A percentile compares a stretch with the other conserved stretches of the same genome.
Conservation (phyloP, 805 yeast genomes). For the Tetrapisispora arboricola region DNA sequence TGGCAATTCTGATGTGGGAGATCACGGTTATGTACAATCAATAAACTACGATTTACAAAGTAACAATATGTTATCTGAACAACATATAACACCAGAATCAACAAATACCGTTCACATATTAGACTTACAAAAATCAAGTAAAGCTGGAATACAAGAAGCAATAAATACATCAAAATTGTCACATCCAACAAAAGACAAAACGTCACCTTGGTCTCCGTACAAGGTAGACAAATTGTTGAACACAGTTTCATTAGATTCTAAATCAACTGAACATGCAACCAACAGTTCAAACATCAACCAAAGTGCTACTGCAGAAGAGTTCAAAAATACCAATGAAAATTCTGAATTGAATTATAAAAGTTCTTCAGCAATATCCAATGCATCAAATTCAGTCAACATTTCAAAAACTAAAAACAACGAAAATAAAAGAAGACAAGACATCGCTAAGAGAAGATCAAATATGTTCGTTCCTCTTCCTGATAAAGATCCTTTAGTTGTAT, state of each 20-base stretch:
- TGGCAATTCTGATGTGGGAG: neutral
- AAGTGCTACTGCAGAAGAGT: neutral
- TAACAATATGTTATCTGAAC: neutral
- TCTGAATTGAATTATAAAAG: neutral
- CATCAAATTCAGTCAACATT: neutral
- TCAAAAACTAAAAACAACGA: conserved; percentile 3
- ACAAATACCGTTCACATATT: neutral
- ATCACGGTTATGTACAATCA: neutral
- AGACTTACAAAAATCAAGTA: neutral
- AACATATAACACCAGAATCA: conserved; percentile 2
- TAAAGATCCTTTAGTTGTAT: conserved; percentile 24
- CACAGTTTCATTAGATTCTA: neutral
- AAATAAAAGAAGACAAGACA: neutral
- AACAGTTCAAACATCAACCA: neutral
- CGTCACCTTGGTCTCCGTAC: conserved; percentile 24
- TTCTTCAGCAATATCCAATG: neutral
- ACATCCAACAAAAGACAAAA: conserved; percentile 2
- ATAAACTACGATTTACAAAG: neutral
- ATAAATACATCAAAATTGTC: neutral
- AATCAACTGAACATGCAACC: neutral
- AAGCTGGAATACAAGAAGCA: neutral
- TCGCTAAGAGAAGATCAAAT: conserved; percentile 22
- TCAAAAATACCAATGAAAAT: neutral
- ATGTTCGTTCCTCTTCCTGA: conserved; percentile 29
- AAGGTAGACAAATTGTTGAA: conserved; percentile 14